Conservation (phyloP, 2,329 filamentous ascomycete genomes). For the Cladosporium sp. region DNA sequence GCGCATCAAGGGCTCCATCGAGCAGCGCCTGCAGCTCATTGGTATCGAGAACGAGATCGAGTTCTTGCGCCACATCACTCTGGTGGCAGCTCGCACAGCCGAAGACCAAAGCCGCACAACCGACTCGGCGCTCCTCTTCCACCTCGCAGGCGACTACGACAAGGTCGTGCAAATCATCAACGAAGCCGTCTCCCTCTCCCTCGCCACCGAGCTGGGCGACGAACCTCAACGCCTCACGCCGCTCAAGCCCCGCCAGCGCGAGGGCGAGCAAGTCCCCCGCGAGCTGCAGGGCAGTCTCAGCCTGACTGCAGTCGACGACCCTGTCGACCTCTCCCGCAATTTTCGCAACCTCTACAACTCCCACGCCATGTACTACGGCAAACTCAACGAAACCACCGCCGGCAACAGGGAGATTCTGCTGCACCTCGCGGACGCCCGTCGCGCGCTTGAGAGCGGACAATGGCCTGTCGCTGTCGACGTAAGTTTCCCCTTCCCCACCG, state of each 20-base stretch:
- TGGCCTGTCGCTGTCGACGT: slow-evolving; percentile 63
- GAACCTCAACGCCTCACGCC: slow-evolving; percentile 74
- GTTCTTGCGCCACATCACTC: slow-evolving; percentile 86
- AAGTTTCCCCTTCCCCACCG: slow-evolving; percentile 36
- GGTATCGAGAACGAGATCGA: slow-evolving; percentile 74
- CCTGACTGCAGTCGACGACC: slow-evolving; percentile 64
- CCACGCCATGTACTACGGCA: slow-evolving; percentile 57
- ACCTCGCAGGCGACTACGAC: slow-evolving; percentile 92
- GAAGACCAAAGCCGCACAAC: slow-evolving; percentile 92
- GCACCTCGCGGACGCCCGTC: slow-evolving; percentile 58
- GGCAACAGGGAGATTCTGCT: slow-evolving; percentile 58
- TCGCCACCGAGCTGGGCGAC: slow-evolving; percentile 81
- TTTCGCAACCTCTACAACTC: slow-evolving; percentile 60
- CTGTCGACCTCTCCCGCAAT: slow-evolving; percentile 57
- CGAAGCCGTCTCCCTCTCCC: slow-evolving; percentile 81
- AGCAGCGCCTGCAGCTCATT: slow-evolving; percentile 78
- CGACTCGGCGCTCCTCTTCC: slow-evolving; percentile 90
- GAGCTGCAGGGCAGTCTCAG: slow-evolving; percentile 56
- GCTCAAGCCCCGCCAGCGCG: slow-evolving; percentile 61
- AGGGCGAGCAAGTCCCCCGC: slow-evolving; percentile 30
- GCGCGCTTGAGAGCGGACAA: slow-evolving; percentile 52
- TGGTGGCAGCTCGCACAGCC: slow-evolving; percentile 86
- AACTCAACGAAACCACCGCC: slow-evolving; percentile 55
- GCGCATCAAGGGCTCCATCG: slow-evolving; percentile 80
- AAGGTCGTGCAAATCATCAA: slow-evolving; percentile 89